Conservation (phyloP, 768 basidiomycete genomes). For the Kwoniella sp. region DNA sequence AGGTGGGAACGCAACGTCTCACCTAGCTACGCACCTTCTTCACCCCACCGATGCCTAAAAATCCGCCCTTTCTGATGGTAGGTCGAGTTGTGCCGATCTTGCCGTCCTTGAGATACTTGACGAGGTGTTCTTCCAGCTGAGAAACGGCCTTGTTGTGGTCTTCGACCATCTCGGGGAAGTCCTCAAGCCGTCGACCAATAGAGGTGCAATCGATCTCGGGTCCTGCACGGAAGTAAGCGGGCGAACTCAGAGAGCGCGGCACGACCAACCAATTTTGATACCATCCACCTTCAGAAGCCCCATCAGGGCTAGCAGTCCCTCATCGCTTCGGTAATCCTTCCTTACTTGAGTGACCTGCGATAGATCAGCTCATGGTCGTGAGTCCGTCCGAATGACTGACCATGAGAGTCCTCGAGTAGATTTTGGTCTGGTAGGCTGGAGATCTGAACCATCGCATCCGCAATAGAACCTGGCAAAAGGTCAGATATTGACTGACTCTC, state of each 20-base stretch:
- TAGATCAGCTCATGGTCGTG: slow-evolving; percentile 37
- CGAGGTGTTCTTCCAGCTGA: slow-evolving; percentile 81
- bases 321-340: slow-evolving; percentile 75
- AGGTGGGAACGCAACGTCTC: not conserved
- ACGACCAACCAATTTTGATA: slow-evolving; percentile 47
- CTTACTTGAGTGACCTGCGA: slow-evolving; percentile 62
- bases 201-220: slow-evolving; percentile 49
- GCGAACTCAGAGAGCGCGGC: too few species aligned
- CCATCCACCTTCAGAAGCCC: slow-evolving; percentile 50
- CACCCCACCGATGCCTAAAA: slow-evolving; percentile 73
- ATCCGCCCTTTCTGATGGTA: slow-evolving; percentile 70
- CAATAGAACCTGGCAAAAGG: slow-evolving; percentile 55
- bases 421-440: slow-evolving; percentile 67
- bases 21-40: slow-evolving; percentile 56
- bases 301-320: slow-evolving; percentile 61
- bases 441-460: slow-evolving; percentile 74
- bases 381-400: slow-evolving; percentile 1
- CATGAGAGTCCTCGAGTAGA: slow-evolving; percentile 89
- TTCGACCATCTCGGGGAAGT: slow-evolving; percentile 83
- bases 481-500: not conserved
- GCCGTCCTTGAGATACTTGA: slow-evolving; percentile 81
- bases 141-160: slow-evolving; percentile 84
- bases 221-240: slow-evolving; percentile 8
- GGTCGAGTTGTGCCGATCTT: slow-evolving; percentile 75
- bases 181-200: slow-evolving; percentile 66